Percentiles rank a stretch among this genome's conserved stretches.
phyloP scores from a whole-genome alignment of 225 moss, liverwort and hornwort species.

The Thuidium tamariscinum region DNA sequence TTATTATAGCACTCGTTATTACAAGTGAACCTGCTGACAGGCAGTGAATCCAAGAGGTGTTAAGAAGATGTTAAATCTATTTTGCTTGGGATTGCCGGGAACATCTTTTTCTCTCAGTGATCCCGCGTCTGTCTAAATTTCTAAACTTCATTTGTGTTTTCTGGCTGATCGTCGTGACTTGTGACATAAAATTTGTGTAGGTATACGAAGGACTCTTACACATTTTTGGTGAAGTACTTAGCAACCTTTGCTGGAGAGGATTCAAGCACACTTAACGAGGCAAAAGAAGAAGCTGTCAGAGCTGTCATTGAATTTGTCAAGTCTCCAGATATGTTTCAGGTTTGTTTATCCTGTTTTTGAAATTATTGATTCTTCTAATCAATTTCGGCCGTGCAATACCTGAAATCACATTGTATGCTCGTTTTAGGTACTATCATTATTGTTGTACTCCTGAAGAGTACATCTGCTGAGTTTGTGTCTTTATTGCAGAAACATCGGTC shows the following conservation, averaged over 20 bases:
- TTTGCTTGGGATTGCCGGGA: not conserved
- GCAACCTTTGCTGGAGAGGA: conserved; percentile 80
- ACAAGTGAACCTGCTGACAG: not conserved
- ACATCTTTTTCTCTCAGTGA: not conserved
- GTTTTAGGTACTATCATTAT: not conserved
- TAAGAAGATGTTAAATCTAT: not conserved
- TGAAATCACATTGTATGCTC: not conserved
- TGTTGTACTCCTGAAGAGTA: not conserved
- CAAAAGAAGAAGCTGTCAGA: conserved; percentile 88
- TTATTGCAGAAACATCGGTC: conserved; percentile 55
- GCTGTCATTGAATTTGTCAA: conserved; percentile 92
- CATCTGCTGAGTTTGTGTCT: conserved; percentile 8
- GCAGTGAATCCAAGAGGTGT: not conserved
- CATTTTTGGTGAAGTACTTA: conserved; percentile 84
- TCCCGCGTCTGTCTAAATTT: not conserved
- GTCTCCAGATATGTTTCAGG: conserved; percentile 93
- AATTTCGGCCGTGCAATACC: not conserved
- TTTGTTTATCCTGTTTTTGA: not conserved
- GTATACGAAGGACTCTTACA: conserved; percentile 71
- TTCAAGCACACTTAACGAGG: conserved; percentile 69
- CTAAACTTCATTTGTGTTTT: not conserved
- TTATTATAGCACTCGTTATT: not conserved
- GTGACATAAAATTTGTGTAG: not conserved
- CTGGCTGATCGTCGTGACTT: not conserved
- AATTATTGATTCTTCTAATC: not conserved